Evolutionary conservation across 2,329 filamentous ascomycete genomes (phyloP).

Genomic region (Cercospora sp.): DNA sequence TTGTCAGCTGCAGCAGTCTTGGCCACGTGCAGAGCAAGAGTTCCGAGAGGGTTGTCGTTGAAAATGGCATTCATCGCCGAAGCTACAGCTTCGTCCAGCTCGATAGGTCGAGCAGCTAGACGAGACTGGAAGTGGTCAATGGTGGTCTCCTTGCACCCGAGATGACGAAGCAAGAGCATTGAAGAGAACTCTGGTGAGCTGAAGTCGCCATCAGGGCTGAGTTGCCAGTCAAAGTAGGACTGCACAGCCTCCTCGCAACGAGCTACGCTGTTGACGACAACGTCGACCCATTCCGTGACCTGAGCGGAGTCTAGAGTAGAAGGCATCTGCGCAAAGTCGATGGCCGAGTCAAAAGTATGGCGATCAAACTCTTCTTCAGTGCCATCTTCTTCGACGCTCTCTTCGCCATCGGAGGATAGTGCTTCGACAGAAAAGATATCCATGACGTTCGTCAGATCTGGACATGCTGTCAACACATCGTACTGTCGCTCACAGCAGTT

Average conservation of each 20-base stretch:
- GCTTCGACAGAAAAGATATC: not conserved
- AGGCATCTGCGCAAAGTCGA: conserved; percentile 11
- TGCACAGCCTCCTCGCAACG: conserved; percentile 3
- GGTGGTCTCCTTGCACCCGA: conserved; percentile 4
- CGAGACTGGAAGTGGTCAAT: not conserved
- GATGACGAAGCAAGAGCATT: not conserved
- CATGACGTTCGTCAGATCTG: not conserved
- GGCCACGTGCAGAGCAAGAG: not conserved
- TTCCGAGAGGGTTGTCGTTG: not conserved
- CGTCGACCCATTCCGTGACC: conserved; percentile 10
- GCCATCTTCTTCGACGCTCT: not conserved
- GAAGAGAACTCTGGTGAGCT: conserved; percentile 6
- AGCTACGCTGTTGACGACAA: not conserved
- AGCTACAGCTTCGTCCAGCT: not conserved
- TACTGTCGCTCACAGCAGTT: conserved; percentile 4
- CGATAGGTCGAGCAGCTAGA: not conserved
- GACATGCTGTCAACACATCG: conserved; percentile 4
- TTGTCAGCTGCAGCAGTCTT: not conserved
- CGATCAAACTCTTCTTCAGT: not conserved
- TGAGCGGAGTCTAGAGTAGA: not conserved
- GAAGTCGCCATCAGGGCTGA: conserved; percentile 15
- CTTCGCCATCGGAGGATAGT: not conserved
- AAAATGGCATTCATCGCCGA: not conserved
- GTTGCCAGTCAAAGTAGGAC: conserved; percentile 14
- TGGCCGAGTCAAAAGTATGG: conserved; percentile 5